Conservation (phyloP, 2,329 filamentous ascomycete genomes). For the Arthrobotrys entomopaga region DNA sequence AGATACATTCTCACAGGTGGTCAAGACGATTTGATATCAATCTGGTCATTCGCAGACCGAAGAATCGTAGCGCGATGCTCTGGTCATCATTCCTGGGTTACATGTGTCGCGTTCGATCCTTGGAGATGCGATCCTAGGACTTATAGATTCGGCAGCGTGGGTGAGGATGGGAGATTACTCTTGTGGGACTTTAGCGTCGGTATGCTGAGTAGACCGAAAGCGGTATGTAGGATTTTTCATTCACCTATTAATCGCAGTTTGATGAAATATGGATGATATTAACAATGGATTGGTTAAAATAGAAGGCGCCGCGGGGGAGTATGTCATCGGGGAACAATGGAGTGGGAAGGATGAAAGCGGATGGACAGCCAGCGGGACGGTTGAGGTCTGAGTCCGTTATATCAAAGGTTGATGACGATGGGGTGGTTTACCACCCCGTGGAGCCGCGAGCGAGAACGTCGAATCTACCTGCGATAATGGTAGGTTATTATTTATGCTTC, state of each 20-base stretch:
- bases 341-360: conserved; percentile 73
- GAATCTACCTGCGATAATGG: conserved; percentile 89
- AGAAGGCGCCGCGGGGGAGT: conserved; percentile 63
- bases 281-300: conserved; percentile 45
- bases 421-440: conserved; percentile 75
- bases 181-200: conserved; percentile 98
- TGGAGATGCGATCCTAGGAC: conserved; percentile 97
- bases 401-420: conserved; percentile 48
- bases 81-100: conserved; percentile 96
- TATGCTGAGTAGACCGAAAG: conserved; percentile 92
- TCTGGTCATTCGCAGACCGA: conserved; percentile 88
- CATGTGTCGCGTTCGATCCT: conserved; percentile 90
- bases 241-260: no score
- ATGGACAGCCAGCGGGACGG: conserved; percentile 67
- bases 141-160: conserved; percentile 95
- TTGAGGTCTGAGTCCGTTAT: conserved; percentile 50
- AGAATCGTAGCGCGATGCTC: conserved; percentile 90
- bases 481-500: conserved; percentile 63
- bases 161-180: conserved; percentile 88
- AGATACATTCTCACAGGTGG: conserved; percentile 95
- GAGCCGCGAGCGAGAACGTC: conserved; percentile 85
- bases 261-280: background rate
- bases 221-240: conserved; percentile 69
- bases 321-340: conserved; percentile 65
- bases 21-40: conserved; percentile 94